Base-by-base conservation (phyloP, 2,329 filamentous ascomycete genomes). In the Cladosporium sp. region DNA sequence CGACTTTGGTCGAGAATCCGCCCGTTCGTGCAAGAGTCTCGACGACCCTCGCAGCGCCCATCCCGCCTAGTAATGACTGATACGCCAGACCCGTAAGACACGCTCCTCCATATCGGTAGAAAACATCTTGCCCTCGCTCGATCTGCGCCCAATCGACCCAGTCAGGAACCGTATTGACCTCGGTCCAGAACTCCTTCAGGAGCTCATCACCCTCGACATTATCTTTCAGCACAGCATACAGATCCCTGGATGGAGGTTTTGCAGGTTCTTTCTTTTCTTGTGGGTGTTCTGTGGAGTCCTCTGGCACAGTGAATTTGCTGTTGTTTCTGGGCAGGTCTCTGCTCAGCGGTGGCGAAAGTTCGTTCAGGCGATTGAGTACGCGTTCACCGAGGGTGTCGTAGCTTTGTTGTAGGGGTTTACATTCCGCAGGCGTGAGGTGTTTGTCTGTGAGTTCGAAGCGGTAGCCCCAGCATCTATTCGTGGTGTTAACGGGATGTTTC, bases 141-240 rank as follows among this genome's bases (percentile, higher is more conserved):
- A 94, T 89, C 73, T 92, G 89, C 1, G 84, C 84, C 90, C 90
- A 93, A 74, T 93, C 87, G 2, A 93, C 91, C 90, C 90, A 92
- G 0, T 85, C 81, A 0, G 91, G 91, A 4, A 92, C 78, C 0
- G 84, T 87, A 65, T 87, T 89, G 65, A 90, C 81, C 72, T 92
- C 82, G 0, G 78, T 75, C 91, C 90, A 93, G 10, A 94, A 78
- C 63, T 83, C 71, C 8, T 75, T 72, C 26, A 88, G 78, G 46
- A 85, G 83, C 28, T 84, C 79, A 70, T 93, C 85, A 6, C 81
- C 79, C 2, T 78, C 74, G 11, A 82, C 80, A 74, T 92, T 81
- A 6, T 89, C 82, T 70, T 81, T 78, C 1, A 94, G 77, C 10
- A 92, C 76, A 12, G 79, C 80, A 72, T 89, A 92, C 1, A 91